These are phyloP conservation scores for Lactarius sanguifluus DNA, from an alignment of 768 basidiomycete genomes.

Conservation along the genomic window DNA sequence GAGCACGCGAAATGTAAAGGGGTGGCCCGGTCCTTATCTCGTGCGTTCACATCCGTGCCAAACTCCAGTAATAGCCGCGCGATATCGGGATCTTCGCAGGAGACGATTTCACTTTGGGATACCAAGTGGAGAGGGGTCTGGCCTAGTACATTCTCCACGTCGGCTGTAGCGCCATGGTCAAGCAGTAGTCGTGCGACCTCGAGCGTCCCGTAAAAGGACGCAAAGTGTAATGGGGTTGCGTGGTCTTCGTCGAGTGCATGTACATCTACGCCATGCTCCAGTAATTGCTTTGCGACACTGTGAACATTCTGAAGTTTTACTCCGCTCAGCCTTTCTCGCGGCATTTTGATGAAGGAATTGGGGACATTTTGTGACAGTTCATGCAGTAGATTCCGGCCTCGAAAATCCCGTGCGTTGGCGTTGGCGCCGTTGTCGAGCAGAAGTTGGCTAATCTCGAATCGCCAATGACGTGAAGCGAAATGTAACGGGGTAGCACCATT, in stretches of 20 bases:
- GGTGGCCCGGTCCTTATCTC: neutral
- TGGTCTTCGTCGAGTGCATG: neutral
- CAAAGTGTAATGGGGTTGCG: neutral
- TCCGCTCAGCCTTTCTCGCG: too few species aligned
- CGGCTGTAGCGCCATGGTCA: neutral
- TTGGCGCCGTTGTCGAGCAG: neutral
- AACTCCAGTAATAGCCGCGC: neutral
- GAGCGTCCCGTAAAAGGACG: neutral
- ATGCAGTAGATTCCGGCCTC: neutral
- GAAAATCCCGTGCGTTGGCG: neutral
- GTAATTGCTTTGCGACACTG: neutral
- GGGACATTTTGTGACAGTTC: neutral
- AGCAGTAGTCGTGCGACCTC: neutral
- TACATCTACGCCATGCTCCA: neutral
- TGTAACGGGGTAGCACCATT: neutral
- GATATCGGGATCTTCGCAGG: neutral
- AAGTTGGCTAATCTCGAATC: neutral
- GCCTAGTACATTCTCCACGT: neutral
- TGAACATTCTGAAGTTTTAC: neutral
- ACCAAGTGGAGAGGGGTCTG: neutral
- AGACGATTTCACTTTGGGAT: accelerated
- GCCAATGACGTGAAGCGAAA: neutral
- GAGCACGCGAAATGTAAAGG: neutral
- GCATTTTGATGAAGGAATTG: too few species aligned
- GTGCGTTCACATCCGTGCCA: neutral